Evolutionary conservation across 1,284 basidiomycete genomes (phyloP).

Genomic region (Pseudozyma pruni): DNA sequence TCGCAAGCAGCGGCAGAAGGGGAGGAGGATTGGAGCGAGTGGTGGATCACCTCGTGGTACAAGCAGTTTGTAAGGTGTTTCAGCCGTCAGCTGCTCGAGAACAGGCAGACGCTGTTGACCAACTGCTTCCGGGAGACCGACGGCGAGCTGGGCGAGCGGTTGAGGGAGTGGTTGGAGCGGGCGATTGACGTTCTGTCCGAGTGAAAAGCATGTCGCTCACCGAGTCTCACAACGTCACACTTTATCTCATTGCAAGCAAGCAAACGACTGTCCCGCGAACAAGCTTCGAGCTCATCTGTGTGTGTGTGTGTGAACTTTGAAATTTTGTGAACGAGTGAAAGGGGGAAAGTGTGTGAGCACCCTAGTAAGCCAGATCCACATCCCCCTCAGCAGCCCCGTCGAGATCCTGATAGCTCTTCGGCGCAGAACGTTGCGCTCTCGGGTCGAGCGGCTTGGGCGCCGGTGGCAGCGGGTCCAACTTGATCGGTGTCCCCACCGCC

Average conservation of each 20-base stretch:
- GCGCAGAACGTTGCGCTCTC: slow-evolving; percentile 24
- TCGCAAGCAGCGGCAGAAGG: slow-evolving; percentile 1
- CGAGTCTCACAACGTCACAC: too few relatives aligned
- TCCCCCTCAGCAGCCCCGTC: slow-evolving; percentile 53
- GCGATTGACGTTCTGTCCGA: slow-evolving; percentile 43
- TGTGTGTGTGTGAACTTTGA: too few relatives aligned
- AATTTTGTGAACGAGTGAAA: not conserved
- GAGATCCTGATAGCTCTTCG: slow-evolving; percentile 57
- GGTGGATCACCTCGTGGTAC: slow-evolving; percentile 64
- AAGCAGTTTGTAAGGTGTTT: slow-evolving; percentile 47
- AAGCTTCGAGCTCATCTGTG: too few relatives aligned
- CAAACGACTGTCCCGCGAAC: too few relatives aligned
- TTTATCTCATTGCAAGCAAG: too few relatives aligned
- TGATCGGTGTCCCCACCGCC: slow-evolving; percentile 15
- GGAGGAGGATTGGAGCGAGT: slow-evolving; percentile 45
- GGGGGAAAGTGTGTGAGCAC: not conserved
- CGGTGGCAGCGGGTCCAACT: slow-evolving; percentile 34
- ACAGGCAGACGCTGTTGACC: slow-evolving; percentile 47
- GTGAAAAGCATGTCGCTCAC: slow-evolving; percentile 5
- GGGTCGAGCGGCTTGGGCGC: slow-evolving; percentile 56
- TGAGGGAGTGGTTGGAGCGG: slow-evolving; percentile 17
- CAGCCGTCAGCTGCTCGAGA: slow-evolving; percentile 47
- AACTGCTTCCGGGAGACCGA: slow-evolving; percentile 42
- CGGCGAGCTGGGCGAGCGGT: not conserved
- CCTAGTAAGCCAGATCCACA: slow-evolving; percentile 50